A percentile compares a stretch with the other conserved stretches of the same genome.
phyloP scores from a whole-genome alignment of 202 grass and related monocot species.

The Carex sylvatica region DNA sequence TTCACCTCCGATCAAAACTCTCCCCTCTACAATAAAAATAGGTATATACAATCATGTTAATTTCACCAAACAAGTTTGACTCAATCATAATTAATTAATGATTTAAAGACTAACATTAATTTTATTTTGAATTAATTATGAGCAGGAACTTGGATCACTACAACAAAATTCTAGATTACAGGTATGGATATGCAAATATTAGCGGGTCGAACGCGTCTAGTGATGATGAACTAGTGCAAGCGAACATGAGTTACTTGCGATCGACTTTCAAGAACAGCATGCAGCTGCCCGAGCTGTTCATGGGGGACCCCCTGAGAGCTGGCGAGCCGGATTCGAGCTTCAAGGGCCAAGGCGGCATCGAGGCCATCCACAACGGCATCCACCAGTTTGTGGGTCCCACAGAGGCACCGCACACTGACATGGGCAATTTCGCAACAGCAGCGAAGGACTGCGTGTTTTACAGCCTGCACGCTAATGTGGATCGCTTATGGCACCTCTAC shows the following conservation, averaged over 20 bases:
- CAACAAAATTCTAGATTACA: conserved; percentile 23
- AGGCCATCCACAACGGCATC: conserved; percentile 31
- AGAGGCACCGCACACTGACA: background rate
- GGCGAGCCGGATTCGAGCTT: background rate
- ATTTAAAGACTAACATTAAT: background rate
- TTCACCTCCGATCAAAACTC: conserved; percentile 12
- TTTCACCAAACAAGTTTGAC: background rate
- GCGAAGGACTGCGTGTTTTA: conserved; percentile 28
- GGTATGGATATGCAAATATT: background rate
- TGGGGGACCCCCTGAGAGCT: conserved; percentile 18
- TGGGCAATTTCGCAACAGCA: conserved; percentile 34
- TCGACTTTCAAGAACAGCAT: conserved; percentile 27
- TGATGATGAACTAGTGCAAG: conserved; percentile 1
- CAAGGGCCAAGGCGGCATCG: conserved; percentile 8
- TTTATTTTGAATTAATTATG: background rate
- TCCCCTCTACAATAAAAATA: conserved; percentile 33
- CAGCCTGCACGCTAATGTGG: conserved; percentile 36
- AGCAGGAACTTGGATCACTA: conserved; percentile 17
- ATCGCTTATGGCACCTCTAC: conserved; percentile 35
- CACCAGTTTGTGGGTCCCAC: conserved; percentile 33
- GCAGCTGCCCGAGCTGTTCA: conserved; percentile 36
- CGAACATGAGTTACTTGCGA: conserved; percentile 24
- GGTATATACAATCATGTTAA: background rate
- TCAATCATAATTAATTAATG: background rate
- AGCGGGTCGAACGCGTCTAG: background rate